Base-by-base conservation (phyloP, 495 filamentous ascomycete species). In the Friedmanniomyces simplex region DNA sequence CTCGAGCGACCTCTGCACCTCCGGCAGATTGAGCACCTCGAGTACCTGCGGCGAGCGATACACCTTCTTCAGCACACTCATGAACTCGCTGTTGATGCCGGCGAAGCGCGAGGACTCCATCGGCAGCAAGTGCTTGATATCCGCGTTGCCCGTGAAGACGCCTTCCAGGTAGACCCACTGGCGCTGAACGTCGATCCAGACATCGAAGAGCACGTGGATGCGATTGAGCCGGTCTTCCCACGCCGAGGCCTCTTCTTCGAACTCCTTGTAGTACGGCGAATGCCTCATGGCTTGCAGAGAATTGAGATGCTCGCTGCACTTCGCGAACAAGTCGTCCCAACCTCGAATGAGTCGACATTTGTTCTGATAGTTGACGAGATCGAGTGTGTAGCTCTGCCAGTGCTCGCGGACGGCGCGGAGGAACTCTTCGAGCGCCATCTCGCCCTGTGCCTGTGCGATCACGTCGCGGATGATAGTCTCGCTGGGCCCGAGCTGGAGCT, bases 161-260 rank as follows among this genome's bases (percentile, higher is more conserved):
- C 93, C 93, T 72, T 99, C 94, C 22, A 99, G 79, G 66, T 99
- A 99, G 3, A 97, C 91, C 93, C 93, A 99, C 75, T 99, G 93
- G 56, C 93, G 83, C 71, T 99, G 93, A 25, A 99, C 94, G 73
- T 99, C 93, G 61, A 99, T 97, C 93, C 93, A 99, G 28, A 97
- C 89, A 72, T 99, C 94, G 67, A 99, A 99, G 1, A 97, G 77
- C 32, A 97, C 88, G 68, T 97, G 93, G 21, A 97, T 88, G 37
- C 94, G 84, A 70, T 99, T 99, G 42, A 99, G 77, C 65, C 94
- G 95, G 70, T 99, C 93, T 72, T 99, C 93, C 94, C 94, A 99
- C 2, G 83, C 79, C 1, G 89, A 85, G 20, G 93, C 93, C 60
- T 97, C 94, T 63, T 97, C 93, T 67, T 97, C 93, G 62, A 99